These are phyloP conservation scores for Capsicum pubescens DNA, from an alignment of 257 asterid genomes.

Conservation along the genomic window DNA sequence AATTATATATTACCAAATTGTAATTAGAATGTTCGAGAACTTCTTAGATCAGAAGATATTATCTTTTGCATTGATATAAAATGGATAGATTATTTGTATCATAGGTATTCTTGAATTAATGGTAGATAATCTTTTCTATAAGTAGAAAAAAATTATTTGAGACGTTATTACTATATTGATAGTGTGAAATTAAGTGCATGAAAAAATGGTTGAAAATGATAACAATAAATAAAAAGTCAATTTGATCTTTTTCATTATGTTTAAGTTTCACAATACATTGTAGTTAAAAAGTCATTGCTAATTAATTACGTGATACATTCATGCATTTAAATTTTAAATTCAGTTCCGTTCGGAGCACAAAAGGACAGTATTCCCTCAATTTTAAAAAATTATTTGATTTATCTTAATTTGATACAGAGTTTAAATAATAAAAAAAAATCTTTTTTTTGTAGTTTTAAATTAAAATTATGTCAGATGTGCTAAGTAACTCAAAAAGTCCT, in stretches of 20 bases:
- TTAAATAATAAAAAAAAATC: no score
- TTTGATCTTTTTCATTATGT: neutral
- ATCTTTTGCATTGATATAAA: conserved; percentile 5
- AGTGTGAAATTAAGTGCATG: neutral
- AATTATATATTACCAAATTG: neutral
- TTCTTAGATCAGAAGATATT: no score
- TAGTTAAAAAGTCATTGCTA: conserved; percentile 10
- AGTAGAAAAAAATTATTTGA: neutral
- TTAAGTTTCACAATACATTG: neutral
- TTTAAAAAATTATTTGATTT: no score
- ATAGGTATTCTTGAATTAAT: neutral
- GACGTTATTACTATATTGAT: neutral
- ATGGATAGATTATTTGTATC: conserved; percentile 23
- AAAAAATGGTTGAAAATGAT: neutral
- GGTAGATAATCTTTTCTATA: neutral
- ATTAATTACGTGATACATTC: neutral
- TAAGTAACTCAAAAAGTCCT: no score
- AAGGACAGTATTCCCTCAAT: no score
- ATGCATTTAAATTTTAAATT: conserved; percentile 5
- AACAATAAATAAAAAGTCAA: neutral
- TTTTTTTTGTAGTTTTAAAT: no score
- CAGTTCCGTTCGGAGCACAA: neutral
- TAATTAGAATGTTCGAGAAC: conserved; percentile 16
- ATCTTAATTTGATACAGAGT: no score
- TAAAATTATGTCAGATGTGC: no score